A percentile compares a stretch with the other conserved stretches of the same genome.
Conservation (phyloP, 371 early-diverging fungal species). For the Mucor racemosus region DNA sequence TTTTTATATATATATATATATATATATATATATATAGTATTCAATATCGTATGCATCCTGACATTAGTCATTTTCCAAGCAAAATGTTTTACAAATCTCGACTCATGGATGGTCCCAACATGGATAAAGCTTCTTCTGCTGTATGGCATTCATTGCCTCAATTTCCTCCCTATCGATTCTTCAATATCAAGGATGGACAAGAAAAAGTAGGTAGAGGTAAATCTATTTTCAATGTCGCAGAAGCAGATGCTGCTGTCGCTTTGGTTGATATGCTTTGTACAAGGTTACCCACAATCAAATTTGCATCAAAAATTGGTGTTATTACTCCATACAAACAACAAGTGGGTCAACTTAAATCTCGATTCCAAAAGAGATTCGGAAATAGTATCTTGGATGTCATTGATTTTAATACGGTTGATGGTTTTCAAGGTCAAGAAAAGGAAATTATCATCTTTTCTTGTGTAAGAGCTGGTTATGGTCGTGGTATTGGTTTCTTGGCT, state of each 20-base stretch:
- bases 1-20: too few species aligned
- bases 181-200: conserved; percentile 73
- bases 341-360: conserved; percentile 67
- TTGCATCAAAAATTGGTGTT: conserved; percentile 81
- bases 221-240: conserved; percentile 83
- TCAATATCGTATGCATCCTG: conserved; percentile 98
- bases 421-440: conserved; percentile 99
- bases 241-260: conserved; percentile 77
- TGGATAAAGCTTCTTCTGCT: conserved; percentile 65
- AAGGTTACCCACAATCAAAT: conserved; percentile 64
- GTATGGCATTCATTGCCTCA: conserved; percentile 75
- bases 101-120: conserved; percentile 78
- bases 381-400: conserved; percentile 67
- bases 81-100: conserved; percentile 80
- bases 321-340: conserved; percentile 96
- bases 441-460: conserved; percentile 95
- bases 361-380: conserved; percentile 71
- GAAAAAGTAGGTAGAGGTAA: conserved; percentile 70
- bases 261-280: conserved; percentile 69
- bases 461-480: conserved; percentile 79
- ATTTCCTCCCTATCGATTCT: conserved; percentile 83
- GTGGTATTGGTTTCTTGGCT: conserved; percentile 90
- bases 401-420: conserved; percentile 96
- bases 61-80: conserved; percentile 86
- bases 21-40: conserved; percentile 62